phyloP scores from a whole-genome alignment of 345 rosid species.

The Ricinus communis region DNA sequence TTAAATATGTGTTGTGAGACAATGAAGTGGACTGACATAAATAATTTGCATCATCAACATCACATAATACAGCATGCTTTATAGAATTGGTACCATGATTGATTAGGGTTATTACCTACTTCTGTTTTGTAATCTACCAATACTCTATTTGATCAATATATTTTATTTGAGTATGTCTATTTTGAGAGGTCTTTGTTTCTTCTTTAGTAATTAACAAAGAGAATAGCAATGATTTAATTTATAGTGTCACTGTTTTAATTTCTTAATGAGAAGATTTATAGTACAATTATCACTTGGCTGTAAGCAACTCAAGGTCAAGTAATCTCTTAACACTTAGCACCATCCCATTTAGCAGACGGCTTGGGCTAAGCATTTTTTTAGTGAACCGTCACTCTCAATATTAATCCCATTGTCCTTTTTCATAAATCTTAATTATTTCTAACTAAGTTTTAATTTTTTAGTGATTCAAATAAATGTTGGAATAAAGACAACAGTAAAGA shows the following conservation, averaged over 20 bases:
- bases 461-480: not conserved
- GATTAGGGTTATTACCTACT: too few species aligned
- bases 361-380: not conserved
- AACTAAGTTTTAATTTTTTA: not conserved
- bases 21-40: not conserved
- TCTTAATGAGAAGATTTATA: too few species aligned
- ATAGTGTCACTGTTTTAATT: not conserved
- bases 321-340: conserved; percentile 12
- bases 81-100: too few species aligned
- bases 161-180: not conserved
- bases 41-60: not conserved
- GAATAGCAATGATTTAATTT: not conserved
- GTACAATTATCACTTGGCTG: not conserved
- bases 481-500: not conserved
- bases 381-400: not conserved
- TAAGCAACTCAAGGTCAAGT: conserved; percentile 5
- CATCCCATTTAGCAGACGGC: conserved; percentile 20
- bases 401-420: not conserved
- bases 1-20: not conserved
- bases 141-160: too few species aligned
- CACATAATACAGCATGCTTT: not conserved
- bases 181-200: not conserved
- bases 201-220: not conserved
- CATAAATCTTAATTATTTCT: not conserved
- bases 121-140: too few species aligned